Conservation (phyloP, 139 green algal genomes). For the Tetraselmis chui region DNA sequence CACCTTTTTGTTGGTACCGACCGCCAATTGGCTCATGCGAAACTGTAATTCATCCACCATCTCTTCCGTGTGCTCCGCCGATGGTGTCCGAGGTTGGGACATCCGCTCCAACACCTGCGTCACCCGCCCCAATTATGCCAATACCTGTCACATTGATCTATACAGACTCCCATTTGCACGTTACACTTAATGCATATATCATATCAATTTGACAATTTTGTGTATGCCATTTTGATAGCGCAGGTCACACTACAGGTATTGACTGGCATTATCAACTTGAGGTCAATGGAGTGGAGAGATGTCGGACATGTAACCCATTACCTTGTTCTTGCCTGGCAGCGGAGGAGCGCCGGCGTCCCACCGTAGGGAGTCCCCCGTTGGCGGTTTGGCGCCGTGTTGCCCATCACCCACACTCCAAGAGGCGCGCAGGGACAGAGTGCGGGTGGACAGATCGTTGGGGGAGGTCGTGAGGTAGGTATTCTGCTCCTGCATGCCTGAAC, state of each 20-base stretch:
- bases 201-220: too few species aligned
- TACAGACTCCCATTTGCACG: too few species aligned
- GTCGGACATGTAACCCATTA: too few species aligned
- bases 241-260: too few species aligned
- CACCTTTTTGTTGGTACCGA: not conserved
- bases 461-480: not conserved
- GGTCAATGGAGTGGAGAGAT: too few species aligned
- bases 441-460: not conserved
- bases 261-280: too few species aligned
- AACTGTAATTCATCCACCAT: not conserved
- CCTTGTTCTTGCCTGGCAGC: not conserved
- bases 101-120: not conserved
- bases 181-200: too few species aligned
- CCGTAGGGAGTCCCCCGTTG: not conserved
- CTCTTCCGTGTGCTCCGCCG: not conserved
- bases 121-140: not conserved
- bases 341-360: not conserved
- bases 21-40: not conserved
- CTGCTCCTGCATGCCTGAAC: not conserved
- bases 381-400: not conserved
- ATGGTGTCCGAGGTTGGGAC: not conserved
- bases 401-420: not conserved
- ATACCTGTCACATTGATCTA: not conserved
- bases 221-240: too few species aligned
- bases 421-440: not conserved